Conservation (phyloP, 83 land plant genomes). For the Diphasiastrum complanatum region DNA sequence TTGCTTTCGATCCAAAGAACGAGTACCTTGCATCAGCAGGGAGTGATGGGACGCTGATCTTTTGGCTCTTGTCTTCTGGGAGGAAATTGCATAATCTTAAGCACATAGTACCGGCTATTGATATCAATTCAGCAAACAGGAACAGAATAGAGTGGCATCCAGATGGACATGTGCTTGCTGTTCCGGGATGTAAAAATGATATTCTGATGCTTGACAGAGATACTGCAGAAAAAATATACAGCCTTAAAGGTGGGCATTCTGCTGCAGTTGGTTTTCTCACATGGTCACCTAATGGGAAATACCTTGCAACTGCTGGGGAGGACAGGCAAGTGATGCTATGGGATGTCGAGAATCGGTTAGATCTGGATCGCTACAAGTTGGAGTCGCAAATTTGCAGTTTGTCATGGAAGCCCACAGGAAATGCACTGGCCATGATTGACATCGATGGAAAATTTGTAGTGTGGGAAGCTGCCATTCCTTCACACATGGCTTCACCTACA, state of each 20-base stretch:
- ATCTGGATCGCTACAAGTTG: constrained; percentile 67
- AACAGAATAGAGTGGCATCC: constrained; percentile 76
- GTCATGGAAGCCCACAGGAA: constrained; percentile 77
- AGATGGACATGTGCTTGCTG: constrained; percentile 70
- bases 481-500: constrained; percentile 66
- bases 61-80: constrained; percentile 73
- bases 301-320: constrained; percentile 66
- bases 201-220: constrained; percentile 85
- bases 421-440: constrained; percentile 78
- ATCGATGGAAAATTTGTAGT: constrained; percentile 68
- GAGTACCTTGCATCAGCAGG: constrained; percentile 78
- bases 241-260: constrained; percentile 72
- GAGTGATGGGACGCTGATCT: constrained; percentile 59
- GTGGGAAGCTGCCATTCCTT: constrained; percentile 71
- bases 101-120: constrained; percentile 51
- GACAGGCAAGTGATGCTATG: constrained; percentile 71
- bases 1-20: constrained; percentile 71
- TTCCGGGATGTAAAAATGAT: constrained; percentile 70
- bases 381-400: constrained; percentile 52
- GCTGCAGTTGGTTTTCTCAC: constrained; percentile 46
- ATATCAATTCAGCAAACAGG: constrained; percentile 26
- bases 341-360: constrained; percentile 69
- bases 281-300: constrained; percentile 91
- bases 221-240: constrained; percentile 67
- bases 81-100: constrained; percentile 46